Evolutionary conservation across 306 rosid genomes (phyloP).

Genomic region (Hippophae rhamnoides): DNA sequence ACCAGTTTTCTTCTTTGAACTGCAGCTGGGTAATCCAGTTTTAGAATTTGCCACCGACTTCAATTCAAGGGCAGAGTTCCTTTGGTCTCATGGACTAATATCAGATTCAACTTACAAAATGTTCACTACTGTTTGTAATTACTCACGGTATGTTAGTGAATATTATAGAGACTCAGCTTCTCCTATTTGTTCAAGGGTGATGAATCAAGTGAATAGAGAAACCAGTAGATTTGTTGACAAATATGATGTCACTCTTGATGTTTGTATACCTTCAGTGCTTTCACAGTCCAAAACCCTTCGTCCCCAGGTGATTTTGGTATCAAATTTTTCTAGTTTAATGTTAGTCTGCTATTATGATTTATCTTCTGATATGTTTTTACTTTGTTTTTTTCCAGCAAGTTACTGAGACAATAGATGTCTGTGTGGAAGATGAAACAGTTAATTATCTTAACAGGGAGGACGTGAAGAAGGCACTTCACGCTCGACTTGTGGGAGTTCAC

Average conservation of each 20-base stretch:
- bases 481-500: conserved; percentile 64
- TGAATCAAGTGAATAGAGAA: conserved; percentile 48
- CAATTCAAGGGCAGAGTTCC: conserved; percentile 49
- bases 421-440: conserved; percentile 81
- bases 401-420: conserved; percentile 64
- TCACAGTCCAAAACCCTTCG: conserved; percentile 37
- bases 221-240: conserved; percentile 55
- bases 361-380: neutral
- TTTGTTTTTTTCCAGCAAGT: conserved; percentile 44
- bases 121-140: conserved; percentile 46
- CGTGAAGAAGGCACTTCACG: conserved; percentile 72
- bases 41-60: conserved; percentile 44
- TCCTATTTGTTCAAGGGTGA: conserved; percentile 39
- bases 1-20: neutral
- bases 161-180: conserved; percentile 43
- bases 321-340: neutral
- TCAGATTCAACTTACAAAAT: conserved; percentile 41
- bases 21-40: conserved; percentile 54
- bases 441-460: conserved; percentile 74
- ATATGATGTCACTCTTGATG: conserved; percentile 57
- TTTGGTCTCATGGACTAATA: conserved; percentile 57
- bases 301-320: conserved; percentile 31
- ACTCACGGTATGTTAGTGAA: conserved; percentile 43
- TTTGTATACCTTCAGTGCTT: conserved; percentile 43
- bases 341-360: neutral